These are phyloP conservation scores for Saccharum officinarum DNA, from an alignment of 176 grass and related monocot genomes.

Conservation along the genomic window DNA sequence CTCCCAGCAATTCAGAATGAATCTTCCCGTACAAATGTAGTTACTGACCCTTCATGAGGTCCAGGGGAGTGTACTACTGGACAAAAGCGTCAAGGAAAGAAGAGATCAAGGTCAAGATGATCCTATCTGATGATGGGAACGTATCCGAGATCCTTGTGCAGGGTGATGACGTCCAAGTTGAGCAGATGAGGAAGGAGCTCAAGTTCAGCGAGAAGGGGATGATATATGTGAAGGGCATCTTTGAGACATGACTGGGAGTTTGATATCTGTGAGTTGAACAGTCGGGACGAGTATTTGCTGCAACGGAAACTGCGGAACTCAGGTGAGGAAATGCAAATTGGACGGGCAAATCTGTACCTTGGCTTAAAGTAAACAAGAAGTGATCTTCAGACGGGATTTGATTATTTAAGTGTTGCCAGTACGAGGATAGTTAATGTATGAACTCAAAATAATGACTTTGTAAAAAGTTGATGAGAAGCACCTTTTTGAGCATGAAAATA, in stretches of 20 bases:
- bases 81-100: conserved; percentile 87
- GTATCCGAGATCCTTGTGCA: conserved; percentile 72
- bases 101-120: conserved; percentile 94
- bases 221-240: conserved; percentile 92
- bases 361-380: conserved; percentile 34
- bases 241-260: conserved; percentile 53
- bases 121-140: conserved; percentile 51
- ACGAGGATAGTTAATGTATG: background rate
- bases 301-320: background rate
- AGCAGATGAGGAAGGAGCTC: conserved; percentile 91
- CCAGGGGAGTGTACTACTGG: conserved; percentile 94
- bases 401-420: conserved; percentile 14
- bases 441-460: conserved; percentile 14
- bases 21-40: background rate
- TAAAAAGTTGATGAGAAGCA: background rate
- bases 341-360: conserved; percentile 51
- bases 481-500: background rate
- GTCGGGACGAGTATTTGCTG: background rate
- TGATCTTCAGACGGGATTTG: background rate
- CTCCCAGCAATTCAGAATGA: conserved; percentile 21
- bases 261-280: background rate
- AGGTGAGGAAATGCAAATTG: background rate
- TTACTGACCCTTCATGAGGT: conserved; percentile 25
- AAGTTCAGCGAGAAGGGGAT: conserved; percentile 83
- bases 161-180: conserved; percentile 87